Evolutionary conservation across 352 stramenopile species (phyloP).

Genomic region (Phytophthora sp.): DNA sequence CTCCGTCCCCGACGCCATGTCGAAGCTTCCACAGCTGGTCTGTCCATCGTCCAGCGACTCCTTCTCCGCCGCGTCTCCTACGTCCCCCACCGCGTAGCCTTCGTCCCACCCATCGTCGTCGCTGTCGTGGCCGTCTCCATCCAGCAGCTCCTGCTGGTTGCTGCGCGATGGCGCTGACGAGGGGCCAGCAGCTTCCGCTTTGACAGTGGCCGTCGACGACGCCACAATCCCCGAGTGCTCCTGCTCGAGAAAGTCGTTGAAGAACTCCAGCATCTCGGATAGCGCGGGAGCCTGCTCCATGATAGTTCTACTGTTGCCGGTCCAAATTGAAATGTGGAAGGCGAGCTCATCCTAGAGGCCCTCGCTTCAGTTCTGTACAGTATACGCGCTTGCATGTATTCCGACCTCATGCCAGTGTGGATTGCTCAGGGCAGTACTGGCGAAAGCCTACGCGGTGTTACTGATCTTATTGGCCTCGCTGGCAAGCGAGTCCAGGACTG

Average conservation of each 20-base stretch:
- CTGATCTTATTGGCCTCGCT: conserved; percentile 1
- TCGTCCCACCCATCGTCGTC: conserved; percentile 10
- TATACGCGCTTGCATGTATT: not conserved
- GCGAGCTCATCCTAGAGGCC: too few species aligned
- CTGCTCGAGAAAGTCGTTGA: conserved; percentile 18
- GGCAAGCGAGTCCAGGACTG: conserved; percentile 31
- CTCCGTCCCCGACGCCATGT: not conserved
- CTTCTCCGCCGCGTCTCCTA: not conserved
- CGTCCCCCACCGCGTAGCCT: not conserved
- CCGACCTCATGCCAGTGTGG: not conserved
- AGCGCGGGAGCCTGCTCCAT: conserved; percentile 1
- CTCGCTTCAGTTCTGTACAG: not conserved
- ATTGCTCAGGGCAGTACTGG: not conserved
- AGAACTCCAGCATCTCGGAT: conserved; percentile 13
- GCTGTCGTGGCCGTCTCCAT: not conserved
- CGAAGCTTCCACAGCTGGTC: conserved; percentile 6
- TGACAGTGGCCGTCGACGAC: not conserved
- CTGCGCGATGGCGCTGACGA: not conserved
- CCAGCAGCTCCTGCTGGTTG: conserved; percentile 1
- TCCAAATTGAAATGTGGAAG: conserved; percentile 1
- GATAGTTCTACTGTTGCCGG: not conserved
- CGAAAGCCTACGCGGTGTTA: conserved; percentile 1
- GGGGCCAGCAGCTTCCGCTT: not conserved
- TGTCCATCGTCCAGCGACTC: conserved; percentile 5
- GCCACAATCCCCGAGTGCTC: not conserved